Percentiles rank a stretch among this genome's conserved stretches.
Evolutionary conservation across 768 basidiomycete genomes (phyloP).

Genomic region (Lactifluus subvellereus): DNA sequence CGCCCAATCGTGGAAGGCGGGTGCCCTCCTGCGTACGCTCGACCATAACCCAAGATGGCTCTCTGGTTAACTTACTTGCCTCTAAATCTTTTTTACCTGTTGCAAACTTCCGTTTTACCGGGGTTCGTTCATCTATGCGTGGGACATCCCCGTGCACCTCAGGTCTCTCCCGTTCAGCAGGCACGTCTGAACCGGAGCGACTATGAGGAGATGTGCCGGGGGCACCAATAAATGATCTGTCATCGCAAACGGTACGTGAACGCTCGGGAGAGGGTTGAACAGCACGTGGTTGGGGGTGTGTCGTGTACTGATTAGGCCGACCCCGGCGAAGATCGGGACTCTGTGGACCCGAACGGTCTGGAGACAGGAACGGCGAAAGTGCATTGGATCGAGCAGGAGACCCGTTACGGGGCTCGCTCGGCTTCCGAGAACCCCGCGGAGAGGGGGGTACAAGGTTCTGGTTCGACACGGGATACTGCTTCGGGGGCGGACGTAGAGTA

Average conservation of each 20-base stretch:
- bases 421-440: constrained; percentile 16
- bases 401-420: constrained; percentile 19
- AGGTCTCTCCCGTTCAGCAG: constrained; percentile 41
- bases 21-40: background rate
- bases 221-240: background rate
- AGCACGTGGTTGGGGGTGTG: constrained; percentile 18
- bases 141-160: constrained; percentile 9
- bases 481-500: constrained; percentile 39
- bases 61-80: constrained; percentile 11
- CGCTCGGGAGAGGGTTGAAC: constrained; percentile 26
- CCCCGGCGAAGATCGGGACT: constrained; percentile 18
- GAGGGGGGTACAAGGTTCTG: constrained; percentile 26
- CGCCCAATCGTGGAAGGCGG: constrained; percentile 17
- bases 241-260: constrained; percentile 19
- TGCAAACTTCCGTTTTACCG: constrained; percentile 5
- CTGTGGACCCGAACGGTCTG: constrained; percentile 19
- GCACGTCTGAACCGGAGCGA: constrained; percentile 48
- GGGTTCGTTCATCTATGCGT: constrained; percentile 13
- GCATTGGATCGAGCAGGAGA: constrained; percentile 20
- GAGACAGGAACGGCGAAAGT: constrained; percentile 23
- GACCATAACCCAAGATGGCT: constrained; percentile 18
- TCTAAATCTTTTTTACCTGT: constrained; percentile 10
- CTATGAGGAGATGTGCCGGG: constrained; percentile 31
- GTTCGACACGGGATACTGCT: constrained; percentile 33
- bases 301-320: constrained; percentile 2